phyloP scores from a whole-genome alignment of 2,329 filamentous ascomycete species.

The Calonectria pauciramosa region DNA sequence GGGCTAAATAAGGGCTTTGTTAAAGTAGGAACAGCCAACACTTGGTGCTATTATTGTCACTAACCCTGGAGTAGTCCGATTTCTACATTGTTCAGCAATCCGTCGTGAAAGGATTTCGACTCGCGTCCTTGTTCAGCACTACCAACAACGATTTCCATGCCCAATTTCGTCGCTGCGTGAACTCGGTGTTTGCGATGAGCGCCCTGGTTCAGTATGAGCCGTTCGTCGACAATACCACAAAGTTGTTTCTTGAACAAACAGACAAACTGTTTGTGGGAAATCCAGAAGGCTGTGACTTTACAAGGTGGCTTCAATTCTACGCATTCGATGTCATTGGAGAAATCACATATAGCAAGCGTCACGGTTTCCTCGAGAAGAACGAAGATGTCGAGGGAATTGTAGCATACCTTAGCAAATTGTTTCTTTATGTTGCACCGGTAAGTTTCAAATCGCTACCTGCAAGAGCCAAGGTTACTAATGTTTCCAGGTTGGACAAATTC shows the following conservation, averaged over 20 bases:
- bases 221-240: conserved; percentile 81
- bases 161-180: conserved; percentile 81
- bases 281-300: conserved; percentile 66
- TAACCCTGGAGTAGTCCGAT: conserved; percentile 74
- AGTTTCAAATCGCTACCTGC: accelerated
- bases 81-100: conserved; percentile 87
- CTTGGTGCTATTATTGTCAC: conserved; percentile 36
- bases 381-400: conserved; percentile 83
- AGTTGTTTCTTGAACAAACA: conserved; percentile 77
- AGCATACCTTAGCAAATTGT: conserved; percentile 71
- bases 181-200: conserved; percentile 83
- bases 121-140: conserved; percentile 83
- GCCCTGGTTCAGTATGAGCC: conserved; percentile 84
- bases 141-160: conserved; percentile 82
- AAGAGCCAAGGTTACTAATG: neutral
- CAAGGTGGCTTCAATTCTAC: conserved; percentile 82
- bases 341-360: conserved; percentile 80
- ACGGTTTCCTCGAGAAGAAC: conserved; percentile 82
- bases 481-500: conserved; percentile 78
- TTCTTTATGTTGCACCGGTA: conserved; percentile 80
- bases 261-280: conserved; percentile 66
- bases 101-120: conserved; percentile 74
- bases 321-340: conserved; percentile 87
- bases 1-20: conserved; percentile 85
- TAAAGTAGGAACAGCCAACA: conserved; percentile 67